phyloP scores from a whole-genome alignment of 1,284 basidiomycete genomes.

The Moesziomyces sp. region DNA sequence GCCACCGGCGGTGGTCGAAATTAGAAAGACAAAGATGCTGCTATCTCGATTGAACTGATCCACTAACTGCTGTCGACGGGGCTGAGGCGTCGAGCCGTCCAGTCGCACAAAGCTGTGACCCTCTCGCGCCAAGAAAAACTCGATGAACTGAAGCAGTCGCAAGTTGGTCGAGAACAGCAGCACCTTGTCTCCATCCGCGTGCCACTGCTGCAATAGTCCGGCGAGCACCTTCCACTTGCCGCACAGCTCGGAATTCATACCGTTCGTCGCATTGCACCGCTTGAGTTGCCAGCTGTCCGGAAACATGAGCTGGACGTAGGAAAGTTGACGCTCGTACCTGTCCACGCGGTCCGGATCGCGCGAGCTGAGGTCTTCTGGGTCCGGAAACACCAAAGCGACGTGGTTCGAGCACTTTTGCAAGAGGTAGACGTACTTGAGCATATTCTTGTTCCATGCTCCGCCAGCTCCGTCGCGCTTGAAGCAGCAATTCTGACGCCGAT shows the following conservation, averaged over 20 bases:
- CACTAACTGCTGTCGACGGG: slow-evolving; percentile 72
- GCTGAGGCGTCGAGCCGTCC: slow-evolving; percentile 74
- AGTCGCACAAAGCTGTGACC: slow-evolving; percentile 77
- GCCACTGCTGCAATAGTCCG: slow-evolving; percentile 73
- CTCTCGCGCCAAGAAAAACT: slow-evolving; percentile 75
- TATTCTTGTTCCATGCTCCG: slow-evolving; percentile 66
- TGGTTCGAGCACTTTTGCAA: slow-evolving; percentile 88
- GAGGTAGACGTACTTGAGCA: slow-evolving; percentile 78
- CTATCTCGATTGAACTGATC: slow-evolving; percentile 83
- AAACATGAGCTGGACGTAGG: slow-evolving; percentile 61
- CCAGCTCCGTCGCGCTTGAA: slow-evolving; percentile 74
- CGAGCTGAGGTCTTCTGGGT: slow-evolving; percentile 68
- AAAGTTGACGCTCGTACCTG: slow-evolving; percentile 59
- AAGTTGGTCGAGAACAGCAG: slow-evolving; percentile 81
- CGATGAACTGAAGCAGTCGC: slow-evolving; percentile 81
- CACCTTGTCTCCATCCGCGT: slow-evolving; percentile 71
- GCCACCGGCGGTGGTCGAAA: slow-evolving; percentile 81
- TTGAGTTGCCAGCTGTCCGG: slow-evolving; percentile 57
- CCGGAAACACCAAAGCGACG: slow-evolving; percentile 80
- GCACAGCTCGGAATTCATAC: slow-evolving; percentile 72
- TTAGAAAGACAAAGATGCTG: slow-evolving; percentile 80
- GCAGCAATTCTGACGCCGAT: slow-evolving; percentile 62
- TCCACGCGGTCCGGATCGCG: slow-evolving; percentile 29
- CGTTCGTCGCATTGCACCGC: slow-evolving; percentile 38
- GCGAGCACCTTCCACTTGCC: slow-evolving; percentile 87